Evolutionary conservation across 1,284 basidiomycete species (phyloP), one percentile per base, ranked within the genome.

Genomic region (Trametes versicolor): DNA sequence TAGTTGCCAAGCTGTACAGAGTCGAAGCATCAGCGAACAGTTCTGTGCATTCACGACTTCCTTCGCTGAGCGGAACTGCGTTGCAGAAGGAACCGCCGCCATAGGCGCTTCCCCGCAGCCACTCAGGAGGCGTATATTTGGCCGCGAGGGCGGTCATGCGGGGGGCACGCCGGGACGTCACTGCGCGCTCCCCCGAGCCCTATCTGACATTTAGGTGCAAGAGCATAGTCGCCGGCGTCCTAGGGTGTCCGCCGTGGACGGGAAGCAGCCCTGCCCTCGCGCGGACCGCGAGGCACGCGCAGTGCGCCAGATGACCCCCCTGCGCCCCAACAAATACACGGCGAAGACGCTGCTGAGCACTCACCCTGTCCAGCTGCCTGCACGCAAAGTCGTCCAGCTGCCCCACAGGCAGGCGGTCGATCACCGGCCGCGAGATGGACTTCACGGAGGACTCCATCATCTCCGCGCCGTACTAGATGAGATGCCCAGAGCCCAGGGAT

Each of bases 361-460:
- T 71, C 68, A 94, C 89, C 73, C 87, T 83, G 77, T 96, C 94
- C 51, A 96, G 83, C 75, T 96, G 94, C 59, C 93, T 84, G 73
- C 92, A 93, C 2, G 94, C 95, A 77, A 96, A 96, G 66, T 94
- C 93, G 70, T 96, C 95, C n/a, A 95, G 80, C 73, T 91, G 89
- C 65, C 87, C 88, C 60, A 87, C 90, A 48, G 87, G 93, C 0
- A 96, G 81, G 50, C 91, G 87, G 67, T 92, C 87, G 63, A 95
- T 92, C 55, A 96, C 93, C n/a, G 95, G 94, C 10, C 88, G 83
- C 13, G 93, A 95, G 58, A 96, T 89, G 34, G 90, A 85, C 76
- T 91, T 93, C 60, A 97, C 88, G 48, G 91, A 90, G 2, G 89
- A 93, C 77, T 96, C 95, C 80, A 96, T 88, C 82, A 96, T 91